These are phyloP conservation scores for Trichoderma polysporum DNA, from an alignment of 2,329 filamentous ascomycete genomes.

Conservation along the genomic window DNA sequence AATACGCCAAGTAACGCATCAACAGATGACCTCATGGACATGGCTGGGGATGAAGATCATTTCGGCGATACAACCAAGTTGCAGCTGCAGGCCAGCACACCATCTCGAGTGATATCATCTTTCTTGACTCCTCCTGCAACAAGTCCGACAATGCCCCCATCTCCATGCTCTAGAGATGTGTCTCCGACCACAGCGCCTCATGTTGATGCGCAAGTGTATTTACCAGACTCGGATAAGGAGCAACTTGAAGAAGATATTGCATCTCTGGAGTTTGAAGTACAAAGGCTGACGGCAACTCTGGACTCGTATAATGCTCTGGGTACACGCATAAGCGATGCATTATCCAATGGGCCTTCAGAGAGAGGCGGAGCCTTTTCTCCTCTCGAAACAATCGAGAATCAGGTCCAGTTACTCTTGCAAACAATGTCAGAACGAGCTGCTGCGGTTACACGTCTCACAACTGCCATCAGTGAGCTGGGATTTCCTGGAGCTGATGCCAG, in stretches of 20 bases:
- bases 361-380: conserved; percentile 20
- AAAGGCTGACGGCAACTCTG: conserved; percentile 48
- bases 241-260: conserved; percentile 47
- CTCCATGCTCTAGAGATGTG: conserved; percentile 38
- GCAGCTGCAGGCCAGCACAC: conserved; percentile 53
- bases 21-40: conserved; percentile 43
- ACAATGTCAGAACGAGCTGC: conserved; percentile 50
- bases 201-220: conserved; percentile 40
- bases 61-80: conserved; percentile 54
- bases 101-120: conserved; percentile 44
- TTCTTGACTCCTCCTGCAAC: conserved; percentile 58
- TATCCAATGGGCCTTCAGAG: conserved; percentile 29
- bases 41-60: conserved; percentile 38
- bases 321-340: conserved; percentile 37
- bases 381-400: conserved; percentile 40
- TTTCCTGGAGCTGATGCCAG: conserved; percentile 49
- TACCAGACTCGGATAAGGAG: conserved; percentile 45
- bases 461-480: conserved; percentile 49
- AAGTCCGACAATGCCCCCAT: conserved; percentile 43
- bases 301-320: conserved; percentile 48
- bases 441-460: conserved; percentile 45
- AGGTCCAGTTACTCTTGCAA: conserved; percentile 45
- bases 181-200: conserved; percentile 29
- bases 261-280: conserved; percentile 49
- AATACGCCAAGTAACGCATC: conserved; percentile 49